Base-by-base conservation (phyloP, 495 filamentous ascomycete genomes). In the Acidiella bohemica region DNA sequence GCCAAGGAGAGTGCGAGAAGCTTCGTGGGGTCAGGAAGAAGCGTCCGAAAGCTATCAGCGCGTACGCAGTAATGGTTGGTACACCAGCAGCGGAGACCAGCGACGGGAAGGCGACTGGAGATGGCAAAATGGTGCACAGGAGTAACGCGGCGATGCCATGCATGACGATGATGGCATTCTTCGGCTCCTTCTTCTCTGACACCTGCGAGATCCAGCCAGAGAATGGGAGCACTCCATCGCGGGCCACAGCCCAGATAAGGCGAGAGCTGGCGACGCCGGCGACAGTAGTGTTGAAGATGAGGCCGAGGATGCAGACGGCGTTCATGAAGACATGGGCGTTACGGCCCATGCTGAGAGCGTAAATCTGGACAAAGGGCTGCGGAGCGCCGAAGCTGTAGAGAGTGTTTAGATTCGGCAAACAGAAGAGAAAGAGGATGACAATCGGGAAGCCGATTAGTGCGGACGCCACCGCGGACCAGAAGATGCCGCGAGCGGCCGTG, bases 381-480 rank as follows among this genome's bases (percentile, higher is more conserved):
- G 67, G 66, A 5, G 67, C 66, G 25, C 62, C 66, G 29, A 68
- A 64, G 5, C 49, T 42, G 51, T 70, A 57, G 5, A 57, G 46
- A 1, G 43, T 50, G 32, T 57, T 39, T 14, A 55, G 46, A 36
- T 55, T 27, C 4, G 54, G 54, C 14, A 22, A 22, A 42, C 70
- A 74, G 59, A 74, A 74, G 16, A 74, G 55, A 53, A 72, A 72
- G 3, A 74, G 48, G 39, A 74, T 70, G 35, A 74, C 66, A 6
- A 66, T 62, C 20, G 61, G 56, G 32, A 72, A 53, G 18, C 67
- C 69, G 11, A 67, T 65, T 38, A 70, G 49, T 18, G 65, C 68
- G 42, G 65, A 68, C 1, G 53, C 67, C 24, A 73, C 57, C 3
- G 68, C 69, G 51, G 67, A 71, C 61, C 62, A 67, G 46, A 70